Base-by-base conservation (phyloP, 1,139 yeast species). In the Zhuliangozyma blackwelliae region DNA sequence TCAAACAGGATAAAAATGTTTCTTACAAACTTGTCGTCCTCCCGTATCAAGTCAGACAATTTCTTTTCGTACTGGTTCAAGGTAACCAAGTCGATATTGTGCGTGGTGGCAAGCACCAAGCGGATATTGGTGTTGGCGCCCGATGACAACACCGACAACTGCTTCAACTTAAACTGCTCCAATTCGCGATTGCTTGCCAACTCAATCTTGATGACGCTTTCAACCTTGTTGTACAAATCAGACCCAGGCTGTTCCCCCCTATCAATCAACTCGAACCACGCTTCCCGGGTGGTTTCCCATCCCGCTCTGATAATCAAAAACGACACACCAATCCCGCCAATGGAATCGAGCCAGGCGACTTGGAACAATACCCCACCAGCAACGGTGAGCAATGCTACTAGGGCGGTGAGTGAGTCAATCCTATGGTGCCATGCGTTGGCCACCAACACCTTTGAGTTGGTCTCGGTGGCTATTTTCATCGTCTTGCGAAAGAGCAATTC, bases 381-480 rank as follows among this genome's bases (percentile, higher is more conserved):
- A 37, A 92, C 94, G 1, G 97, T 89, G 5, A 81, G 74, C 21
- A 90, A 74, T 0, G 98, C 97, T 8, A 92, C 97, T 28, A 85
- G 72, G 0, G 97, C 89, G 0, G 97, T 94, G 48, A 92, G 60
- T 1, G 96, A 84, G 57, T 92, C 98, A n/a, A 92, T 90, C 45
- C 98, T 74, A 55, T 92, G 98, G 57, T 92, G 98, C 97, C 97
- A 92, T 3, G 98, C 98, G 54, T 92, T 92, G 6, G 98, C 98
- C 35, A 88, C 82, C 38, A 92, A 71, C 5, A 92, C 97, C 44
- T 88, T 86, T 2, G 97, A 88, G 52, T 87, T 84, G 25, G 89
- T 77, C 43, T 72, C 66, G 31, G 71, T 66, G 3, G 97, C 97
- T 13, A 92, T 79, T 45, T 78, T 76, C 65, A 82, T 74, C 0